Evolutionary conservation across 73 alveolate genomes (phyloP).

Genomic region (Paramecium caudatum): DNA sequence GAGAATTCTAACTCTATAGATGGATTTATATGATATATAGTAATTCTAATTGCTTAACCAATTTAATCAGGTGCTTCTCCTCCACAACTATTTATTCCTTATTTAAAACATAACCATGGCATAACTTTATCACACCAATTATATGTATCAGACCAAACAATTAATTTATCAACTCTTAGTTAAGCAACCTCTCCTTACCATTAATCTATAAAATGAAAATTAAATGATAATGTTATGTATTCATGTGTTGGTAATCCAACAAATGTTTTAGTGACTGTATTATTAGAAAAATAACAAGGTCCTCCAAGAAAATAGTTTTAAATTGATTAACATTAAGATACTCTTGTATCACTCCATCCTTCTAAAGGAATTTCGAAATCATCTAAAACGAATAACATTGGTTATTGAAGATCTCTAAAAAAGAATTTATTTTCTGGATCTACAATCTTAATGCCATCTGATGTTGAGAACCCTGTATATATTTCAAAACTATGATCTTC

Average conservation of each 20-base stretch:
- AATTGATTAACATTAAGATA: constrained; percentile 2
- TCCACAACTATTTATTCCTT: constrained; percentile 66
- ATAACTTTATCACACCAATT: constrained; percentile 68
- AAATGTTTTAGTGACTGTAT: constrained; percentile 35
- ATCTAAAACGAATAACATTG: constrained; percentile 61
- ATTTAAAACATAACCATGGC: constrained; percentile 58
- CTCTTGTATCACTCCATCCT: constrained; percentile 66
- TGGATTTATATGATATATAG: constrained; percentile 6
- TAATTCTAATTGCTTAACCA: constrained; percentile 6
- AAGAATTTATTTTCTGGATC: constrained; percentile 57
- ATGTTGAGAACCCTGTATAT: constrained; percentile 42
- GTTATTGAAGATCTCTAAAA: constrained; percentile 40
- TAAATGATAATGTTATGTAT: constrained; percentile 1
- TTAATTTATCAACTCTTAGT: constrained; percentile 23
- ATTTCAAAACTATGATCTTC: constrained; percentile 19
- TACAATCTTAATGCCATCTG: constrained; percentile 24
- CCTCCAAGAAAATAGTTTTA: constrained; percentile 57
- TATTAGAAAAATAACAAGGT: constrained; percentile 53
- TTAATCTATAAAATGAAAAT: constrained; percentile 49
- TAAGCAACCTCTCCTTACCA: constrained; percentile 58
- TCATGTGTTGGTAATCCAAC: constrained; percentile 57
- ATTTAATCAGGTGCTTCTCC: constrained; percentile 61
- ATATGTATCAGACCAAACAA: constrained; percentile 58
- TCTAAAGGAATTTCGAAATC: constrained; percentile 57
- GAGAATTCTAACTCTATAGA: constrained; percentile 37